Conservation (phyloP, 2,329 filamentous ascomycete genomes). For the Diaporthe sp. region DNA sequence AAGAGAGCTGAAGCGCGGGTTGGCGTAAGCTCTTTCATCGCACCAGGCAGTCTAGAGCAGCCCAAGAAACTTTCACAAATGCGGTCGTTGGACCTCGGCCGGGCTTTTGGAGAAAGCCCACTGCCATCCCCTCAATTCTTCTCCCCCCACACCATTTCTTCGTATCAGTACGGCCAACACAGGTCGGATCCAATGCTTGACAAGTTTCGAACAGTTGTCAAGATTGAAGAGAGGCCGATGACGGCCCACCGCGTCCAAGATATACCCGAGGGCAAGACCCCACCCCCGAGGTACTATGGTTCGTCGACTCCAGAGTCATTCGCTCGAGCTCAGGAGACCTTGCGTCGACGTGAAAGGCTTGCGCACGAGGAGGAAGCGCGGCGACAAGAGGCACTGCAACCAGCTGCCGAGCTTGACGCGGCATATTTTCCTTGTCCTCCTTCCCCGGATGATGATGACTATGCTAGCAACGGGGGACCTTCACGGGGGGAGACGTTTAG, state of each 20-base stretch:
- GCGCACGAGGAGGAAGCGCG: conserved; percentile 50
- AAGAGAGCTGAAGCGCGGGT: conserved; percentile 75
- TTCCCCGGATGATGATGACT: conserved; percentile 59
- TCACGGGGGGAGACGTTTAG: conserved; percentile 57
- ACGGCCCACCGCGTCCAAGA: conserved; percentile 60
- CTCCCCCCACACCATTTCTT: conserved; percentile 52
- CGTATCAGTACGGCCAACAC: conserved; percentile 56
- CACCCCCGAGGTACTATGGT: conserved; percentile 51
- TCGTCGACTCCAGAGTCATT: conserved; percentile 56
- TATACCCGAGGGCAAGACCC: conserved; percentile 52
- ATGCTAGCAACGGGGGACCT: conserved; percentile 47
- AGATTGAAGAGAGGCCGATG: conserved; percentile 59
- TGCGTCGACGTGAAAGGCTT: conserved; percentile 49
- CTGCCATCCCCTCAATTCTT: conserved; percentile 55
- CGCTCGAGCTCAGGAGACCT: conserved; percentile 51
- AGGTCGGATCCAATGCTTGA: conserved; percentile 59
- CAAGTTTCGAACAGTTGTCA: conserved; percentile 49
- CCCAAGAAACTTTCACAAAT: conserved; percentile 61
- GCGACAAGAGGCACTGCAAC: conserved; percentile 44
- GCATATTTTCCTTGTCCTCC: conserved; percentile 55
- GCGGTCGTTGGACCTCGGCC: conserved; percentile 57
- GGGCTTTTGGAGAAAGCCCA: conserved; percentile 45
- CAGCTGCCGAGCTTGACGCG: conserved; percentile 44
- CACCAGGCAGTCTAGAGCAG: conserved; percentile 69
- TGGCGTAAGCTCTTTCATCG: conserved; percentile 71